Evolutionary conservation across 257 asterid genomes (phyloP), one percentile per base, ranked within the genome.

Genomic region (Solanum bulbocastanum): DNA sequence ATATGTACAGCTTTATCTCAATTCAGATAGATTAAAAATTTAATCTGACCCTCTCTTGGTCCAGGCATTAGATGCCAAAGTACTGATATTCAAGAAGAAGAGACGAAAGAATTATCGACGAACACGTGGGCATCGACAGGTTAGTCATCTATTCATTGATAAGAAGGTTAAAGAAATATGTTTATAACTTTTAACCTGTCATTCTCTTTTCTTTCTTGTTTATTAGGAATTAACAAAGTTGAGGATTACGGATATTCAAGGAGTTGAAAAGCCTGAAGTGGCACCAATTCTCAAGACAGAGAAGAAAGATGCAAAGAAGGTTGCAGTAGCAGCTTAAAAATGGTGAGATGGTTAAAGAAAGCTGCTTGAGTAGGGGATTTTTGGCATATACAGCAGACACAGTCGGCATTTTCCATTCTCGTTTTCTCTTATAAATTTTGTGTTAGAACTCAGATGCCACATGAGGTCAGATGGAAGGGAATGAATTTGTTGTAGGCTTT

Each of bases 81-180:
- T 97, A 89, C 91, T 97, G 89, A 91, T 97, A 89, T 97, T 97
- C 93, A 97, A 97, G 98, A 97, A 97, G 90, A 97, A 96, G 88
- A 96, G 98, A 91, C 92, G 99, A 78, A 97, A 97, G 95, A 97
- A 97, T 92, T 97, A 97, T 88, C 92, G 99, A 89, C 93, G 98
- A 91, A 95, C 92, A 15, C 93, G 90, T 33, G 99, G 99, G 86
- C 99, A 97, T 91, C 91, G 99, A 32, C 99, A 96, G 99, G 99
- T 96, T 91, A 82, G 75, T 88, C 76, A 69, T 86, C 56, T 87
- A 10, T 85, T 7, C 68, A 81, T 81, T 18, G 10, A 36, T 73
- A 20, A 1, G 82, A 73, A 73, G 49, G 49, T 73, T 37, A 36
- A 73, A 36, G 30, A 73, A 73, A 73, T 73, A 73, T 10, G 18